These are phyloP conservation scores for Pleodorina starrii DNA, from an alignment of 139 green algal species.

Conservation along the genomic window DNA sequence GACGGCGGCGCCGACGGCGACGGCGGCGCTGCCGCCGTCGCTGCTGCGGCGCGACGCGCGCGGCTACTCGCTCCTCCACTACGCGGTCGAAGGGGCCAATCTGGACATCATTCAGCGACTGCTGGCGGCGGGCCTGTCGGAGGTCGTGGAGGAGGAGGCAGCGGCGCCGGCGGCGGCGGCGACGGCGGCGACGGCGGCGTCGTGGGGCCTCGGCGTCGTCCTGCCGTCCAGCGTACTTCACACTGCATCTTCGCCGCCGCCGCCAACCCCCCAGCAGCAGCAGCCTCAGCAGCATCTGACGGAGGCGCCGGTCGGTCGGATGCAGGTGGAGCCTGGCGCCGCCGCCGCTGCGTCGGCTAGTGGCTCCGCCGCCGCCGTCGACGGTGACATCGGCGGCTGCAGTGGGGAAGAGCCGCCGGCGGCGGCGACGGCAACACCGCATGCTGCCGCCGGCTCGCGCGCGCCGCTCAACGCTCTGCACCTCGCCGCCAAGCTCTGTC, in stretches of 20 bases:
- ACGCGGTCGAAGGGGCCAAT: constrained; percentile 38
- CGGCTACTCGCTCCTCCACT: constrained; percentile 48
- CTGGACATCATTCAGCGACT: constrained; percentile 13
- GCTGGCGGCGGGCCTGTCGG: constrained; percentile 10
- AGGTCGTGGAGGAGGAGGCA: background rate
- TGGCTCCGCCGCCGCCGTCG: no score
- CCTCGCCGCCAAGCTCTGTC: constrained; percentile 34
- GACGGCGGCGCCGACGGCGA: background rate
- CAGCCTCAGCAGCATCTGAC: background rate
- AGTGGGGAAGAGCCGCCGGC: background rate
- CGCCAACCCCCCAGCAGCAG: background rate
- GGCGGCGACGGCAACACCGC: background rate
- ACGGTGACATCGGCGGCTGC: background rate
- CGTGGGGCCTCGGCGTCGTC: background rate
- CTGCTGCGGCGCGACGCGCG: background rate
- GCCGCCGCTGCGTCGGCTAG: no score
- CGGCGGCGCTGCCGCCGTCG: background rate
- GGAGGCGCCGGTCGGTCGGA: no score
- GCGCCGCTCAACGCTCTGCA: constrained; percentile 23
- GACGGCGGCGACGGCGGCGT: background rate
- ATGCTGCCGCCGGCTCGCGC: background rate
- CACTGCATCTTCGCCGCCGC: background rate
- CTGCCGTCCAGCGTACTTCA: constrained; percentile 2
- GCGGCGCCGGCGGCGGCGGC: background rate
- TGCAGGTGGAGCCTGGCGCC: no score